Conservation (phyloP, 1,139 yeast genomes). For the Blastobotrys illinoisensis region DNA sequence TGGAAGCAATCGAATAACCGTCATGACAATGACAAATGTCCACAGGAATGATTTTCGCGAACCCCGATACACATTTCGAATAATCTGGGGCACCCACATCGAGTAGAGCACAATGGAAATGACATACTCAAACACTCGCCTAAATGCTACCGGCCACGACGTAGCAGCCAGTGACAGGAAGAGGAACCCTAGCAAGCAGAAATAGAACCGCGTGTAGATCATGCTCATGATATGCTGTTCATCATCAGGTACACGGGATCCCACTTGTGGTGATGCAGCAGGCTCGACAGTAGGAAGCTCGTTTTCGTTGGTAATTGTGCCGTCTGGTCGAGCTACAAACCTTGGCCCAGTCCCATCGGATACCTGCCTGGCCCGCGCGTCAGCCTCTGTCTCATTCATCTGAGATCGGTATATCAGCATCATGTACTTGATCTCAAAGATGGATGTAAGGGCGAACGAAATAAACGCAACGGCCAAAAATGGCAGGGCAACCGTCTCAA, state of each 20-base stretch:
- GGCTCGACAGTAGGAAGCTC: constrained; percentile 12
- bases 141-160: constrained; percentile 56
- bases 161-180: constrained; percentile 54
- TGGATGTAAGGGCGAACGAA: constrained; percentile 62
- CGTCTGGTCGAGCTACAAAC: constrained; percentile 19
- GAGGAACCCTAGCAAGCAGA: constrained; percentile 52
- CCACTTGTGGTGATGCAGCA: constrained; percentile 1
- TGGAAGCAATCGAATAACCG: constrained; percentile 59
- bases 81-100: constrained; percentile 88
- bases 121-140: constrained; percentile 55
- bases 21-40: constrained; percentile 66
- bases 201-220: constrained; percentile 58
- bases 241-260: constrained; percentile 34
- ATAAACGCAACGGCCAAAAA: constrained; percentile 66
- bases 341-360: constrained; percentile 6
- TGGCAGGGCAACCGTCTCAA: constrained; percentile 56
- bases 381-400: constrained; percentile 61
- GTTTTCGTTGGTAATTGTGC: constrained; percentile 15
- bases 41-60: constrained; percentile 59
- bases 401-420: constrained; percentile 67
- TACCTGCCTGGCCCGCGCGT: constrained; percentile 39
- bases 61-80: constrained; percentile 70
- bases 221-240: constrained; percentile 57
- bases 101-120: constrained; percentile 54
- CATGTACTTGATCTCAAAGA: constrained; percentile 75